Evolutionary conservation across 768 basidiomycete genomes (phyloP).

Genomic region (Panaeolus cyanescens): DNA sequence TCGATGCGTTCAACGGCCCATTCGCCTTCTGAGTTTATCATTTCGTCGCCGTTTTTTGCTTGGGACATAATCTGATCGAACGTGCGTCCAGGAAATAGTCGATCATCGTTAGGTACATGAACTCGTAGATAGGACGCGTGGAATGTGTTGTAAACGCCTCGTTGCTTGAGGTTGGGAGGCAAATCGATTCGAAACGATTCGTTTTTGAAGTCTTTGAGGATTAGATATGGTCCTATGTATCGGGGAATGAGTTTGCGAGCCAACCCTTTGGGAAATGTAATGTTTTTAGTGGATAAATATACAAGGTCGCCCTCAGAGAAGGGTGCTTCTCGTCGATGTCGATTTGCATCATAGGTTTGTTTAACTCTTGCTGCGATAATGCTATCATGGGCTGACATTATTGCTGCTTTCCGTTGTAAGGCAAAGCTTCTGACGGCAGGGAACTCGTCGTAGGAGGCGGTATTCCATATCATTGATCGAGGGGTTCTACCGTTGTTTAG

Average conservation of each 20-base stretch:
- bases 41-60: slow-evolving; percentile 6
- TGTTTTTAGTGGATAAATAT: slow-evolving; percentile 22
- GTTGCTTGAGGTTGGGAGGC: slow-evolving; percentile 15
- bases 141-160: slow-evolving; percentile 19
- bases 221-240: slow-evolving; percentile 22
- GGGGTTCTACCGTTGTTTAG: slow-evolving; percentile 13
- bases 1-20: slow-evolving; percentile 28
- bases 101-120: slow-evolving; percentile 35
- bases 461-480: slow-evolving; percentile 15
- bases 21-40: slow-evolving; percentile 14
- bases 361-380: slow-evolving; percentile 17
- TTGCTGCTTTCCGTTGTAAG: slow-evolving; percentile 14
- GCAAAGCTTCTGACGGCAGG: slow-evolving; percentile 16
- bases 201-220: slow-evolving; percentile 16
- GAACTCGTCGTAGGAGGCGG: slow-evolving; percentile 6
- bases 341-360: slow-evolving; percentile 29
- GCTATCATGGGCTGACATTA: slow-evolving; percentile 20
- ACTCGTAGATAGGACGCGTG: slow-evolving; percentile 33
- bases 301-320: slow-evolving; percentile 18
- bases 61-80: slow-evolving; percentile 15
- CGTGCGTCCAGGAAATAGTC: slow-evolving; percentile 33
- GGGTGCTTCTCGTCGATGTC: slow-evolving; percentile 13
- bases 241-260: slow-evolving; percentile 23
- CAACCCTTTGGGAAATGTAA: slow-evolving; percentile 17
- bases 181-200: slow-evolving; percentile 15